Evolutionary conservation across 768 basidiomycete species (phyloP).

Genomic region (Amanita polypyramis): DNA sequence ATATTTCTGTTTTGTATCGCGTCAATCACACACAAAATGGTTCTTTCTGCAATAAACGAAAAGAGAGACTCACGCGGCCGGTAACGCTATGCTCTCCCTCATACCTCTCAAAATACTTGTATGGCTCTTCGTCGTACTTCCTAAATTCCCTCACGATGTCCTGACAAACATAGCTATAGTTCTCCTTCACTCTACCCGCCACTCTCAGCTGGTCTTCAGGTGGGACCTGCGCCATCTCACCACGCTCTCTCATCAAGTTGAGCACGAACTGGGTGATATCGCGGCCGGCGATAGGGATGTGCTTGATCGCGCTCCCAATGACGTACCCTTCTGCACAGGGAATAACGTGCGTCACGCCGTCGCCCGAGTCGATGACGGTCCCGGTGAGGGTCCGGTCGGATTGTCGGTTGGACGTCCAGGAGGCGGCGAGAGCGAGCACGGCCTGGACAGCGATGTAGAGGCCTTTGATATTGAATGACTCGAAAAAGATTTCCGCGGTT

Average conservation of each 20-base stretch:
- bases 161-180: conserved; percentile 96
- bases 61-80: conserved; percentile 51
- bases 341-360: conserved; percentile 99
- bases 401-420: conserved; percentile 88
- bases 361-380: conserved; percentile 97
- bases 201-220: conserved; percentile 91
- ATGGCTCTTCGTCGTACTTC: conserved; percentile 95
- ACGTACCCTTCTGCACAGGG: conserved; percentile 96
- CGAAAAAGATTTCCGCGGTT: conserved; percentile 99
- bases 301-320: conserved; percentile 97
- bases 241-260: conserved; percentile 90
- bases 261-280: conserved; percentile 96
- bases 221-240: conserved; percentile 83
- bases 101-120: conserved; percentile 89
- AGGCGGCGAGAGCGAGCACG: conserved; percentile 94
- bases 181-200: conserved; percentile 93
- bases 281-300: conserved; percentile 96
- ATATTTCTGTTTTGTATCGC: conserved; percentile 62
- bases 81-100: conserved; percentile 93
- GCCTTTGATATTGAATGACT: conserved; percentile 98
- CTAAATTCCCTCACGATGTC: conserved; percentile 98
- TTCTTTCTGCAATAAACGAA: background rate
- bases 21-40: background rate
- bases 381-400: conserved; percentile 89
- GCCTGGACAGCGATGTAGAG: conserved; percentile 98